Evolutionary conservation across 495 filamentous ascomycete genomes (phyloP), one percentile per base, ranked within the genome.

Genomic region (Aspergillus cavernicola): DNA sequence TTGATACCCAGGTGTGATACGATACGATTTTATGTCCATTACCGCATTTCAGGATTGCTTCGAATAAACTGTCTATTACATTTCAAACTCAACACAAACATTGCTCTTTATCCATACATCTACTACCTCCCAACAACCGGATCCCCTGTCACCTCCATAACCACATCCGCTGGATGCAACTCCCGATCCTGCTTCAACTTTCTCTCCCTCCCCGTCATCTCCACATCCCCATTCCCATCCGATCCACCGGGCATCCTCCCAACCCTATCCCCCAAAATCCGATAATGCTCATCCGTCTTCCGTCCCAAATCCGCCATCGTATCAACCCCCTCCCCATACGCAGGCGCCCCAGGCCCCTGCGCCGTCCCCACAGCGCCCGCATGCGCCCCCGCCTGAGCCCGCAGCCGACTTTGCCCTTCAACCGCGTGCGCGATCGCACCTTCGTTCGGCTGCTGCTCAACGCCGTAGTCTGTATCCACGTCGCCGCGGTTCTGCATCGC

Each of bases 371-470:
- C 67, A 10, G 69, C 53, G 4, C 67, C 70, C 10, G 69, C 66
- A 61, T 72, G 70, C 6, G 64, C 66, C 23, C 66, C 67, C 15
- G 67, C 64, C 54, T 71, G 69, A 11, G 72, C 73, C 9, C 73
- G 58, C 11, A 22, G 43, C 16, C 43, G 63, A 0, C 73, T 71
- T 18, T 66, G 43, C 0, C 70, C 59, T 48, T 72, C 53, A 1
- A 82, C 78, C 0, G 70, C 69, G 20, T 67, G 58, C 2, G 79
- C 80, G 32, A 85, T 78, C 19, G 79, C 69, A 3, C 81, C 83
- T 50, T 85, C 81, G 5, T 67, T 65, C 0, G 73, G 67, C 23
- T 77, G 69, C 20, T 74, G 68, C 73, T 85, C 81, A 53, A 84
- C 76, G 5, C 81, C 82, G 9, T 77, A 77, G 15, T 83, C 80